A percentile compares a stretch with the other conserved stretches of the same genome.
phyloP scores from a whole-genome alignment of 441 rosid genomes.

The Erodium moschatum region DNA sequence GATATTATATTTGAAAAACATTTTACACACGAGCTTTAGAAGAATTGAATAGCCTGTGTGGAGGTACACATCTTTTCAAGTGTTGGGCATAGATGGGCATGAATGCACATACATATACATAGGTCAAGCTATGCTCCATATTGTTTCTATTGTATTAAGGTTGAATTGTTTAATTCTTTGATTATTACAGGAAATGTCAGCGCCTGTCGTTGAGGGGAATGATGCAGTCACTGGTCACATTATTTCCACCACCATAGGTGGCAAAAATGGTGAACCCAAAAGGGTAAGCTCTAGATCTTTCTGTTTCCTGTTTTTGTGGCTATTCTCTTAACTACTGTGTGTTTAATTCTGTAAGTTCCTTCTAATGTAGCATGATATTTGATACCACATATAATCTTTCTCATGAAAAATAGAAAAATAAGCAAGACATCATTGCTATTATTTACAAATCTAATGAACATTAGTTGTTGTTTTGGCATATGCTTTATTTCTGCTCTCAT shows the following conservation, averaged over 20 bases:
- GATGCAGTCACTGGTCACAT: constrained; percentile 59
- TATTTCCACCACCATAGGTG: constrained; percentile 58
- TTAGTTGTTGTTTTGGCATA: neutral
- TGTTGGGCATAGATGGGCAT: neutral
- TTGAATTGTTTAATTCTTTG: constrained; percentile 11
- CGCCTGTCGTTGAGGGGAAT: constrained; percentile 41
- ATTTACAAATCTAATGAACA: neutral
- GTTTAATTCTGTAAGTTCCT: neutral
- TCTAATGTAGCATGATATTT: neutral
- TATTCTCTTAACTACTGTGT: no score
- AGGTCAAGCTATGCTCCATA: constrained; percentile 35
- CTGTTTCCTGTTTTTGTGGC: neutral
- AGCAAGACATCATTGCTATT: neutral
- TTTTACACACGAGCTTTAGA: neutral
- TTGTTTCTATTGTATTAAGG: neutral
- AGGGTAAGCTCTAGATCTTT: constrained; percentile 26
- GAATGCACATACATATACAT: neutral
- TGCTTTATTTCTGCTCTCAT: neutral
- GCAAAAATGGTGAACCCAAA: constrained; percentile 67
- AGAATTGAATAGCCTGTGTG: neutral
- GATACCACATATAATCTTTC: neutral
- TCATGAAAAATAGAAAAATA: neutral
- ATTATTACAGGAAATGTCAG: constrained; percentile 44
- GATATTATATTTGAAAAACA: neutral
- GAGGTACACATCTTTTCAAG: neutral